phyloP scores from a whole-genome alignment of 768 basidiomycete genomes.

The Hygrophoropsis aurantiaca region DNA sequence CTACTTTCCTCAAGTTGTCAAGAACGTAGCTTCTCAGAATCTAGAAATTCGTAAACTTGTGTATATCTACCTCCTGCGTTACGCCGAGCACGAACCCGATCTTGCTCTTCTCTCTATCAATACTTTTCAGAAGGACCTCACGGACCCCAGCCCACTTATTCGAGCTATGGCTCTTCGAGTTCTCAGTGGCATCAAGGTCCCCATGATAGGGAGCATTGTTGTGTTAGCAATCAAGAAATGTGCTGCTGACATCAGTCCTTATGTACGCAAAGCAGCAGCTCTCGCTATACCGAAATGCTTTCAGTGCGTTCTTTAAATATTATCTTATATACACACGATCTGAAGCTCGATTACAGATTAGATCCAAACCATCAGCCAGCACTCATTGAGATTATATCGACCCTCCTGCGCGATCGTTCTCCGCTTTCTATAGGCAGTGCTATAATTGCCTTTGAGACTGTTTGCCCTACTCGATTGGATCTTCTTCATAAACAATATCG shows the following conservation, averaged over 20 bases:
- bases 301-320: constrained; percentile 48
- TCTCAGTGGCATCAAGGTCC: constrained; percentile 86
- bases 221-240: constrained; percentile 90
- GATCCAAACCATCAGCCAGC: constrained; percentile 71
- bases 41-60: constrained; percentile 96
- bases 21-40: constrained; percentile 91
- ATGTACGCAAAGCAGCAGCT: constrained; percentile 91
- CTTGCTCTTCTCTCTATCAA: constrained; percentile 95
- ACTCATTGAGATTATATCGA: constrained; percentile 66
- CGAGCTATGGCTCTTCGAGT: constrained; percentile 96
- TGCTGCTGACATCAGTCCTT: constrained; percentile 88
- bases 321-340: constrained; percentile 1
- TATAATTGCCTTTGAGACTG: constrained; percentile 77
- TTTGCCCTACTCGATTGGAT: constrained; percentile 87
- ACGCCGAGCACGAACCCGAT: constrained; percentile 92
- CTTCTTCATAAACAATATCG: constrained; percentile 88
- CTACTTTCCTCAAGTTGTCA: constrained; percentile 96
- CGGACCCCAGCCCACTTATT: constrained; percentile 89
- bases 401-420: constrained; percentile 69
- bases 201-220: constrained; percentile 83
- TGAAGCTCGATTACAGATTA: constrained; percentile 47
- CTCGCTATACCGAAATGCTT: constrained; percentile 86
- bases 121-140: constrained; percentile 95
- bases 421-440: constrained; percentile 88
- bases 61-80: constrained; percentile 94